Evolutionary conservation across 2,329 filamentous ascomycete genomes (phyloP).

Genomic region (Fusarium sp.): DNA sequence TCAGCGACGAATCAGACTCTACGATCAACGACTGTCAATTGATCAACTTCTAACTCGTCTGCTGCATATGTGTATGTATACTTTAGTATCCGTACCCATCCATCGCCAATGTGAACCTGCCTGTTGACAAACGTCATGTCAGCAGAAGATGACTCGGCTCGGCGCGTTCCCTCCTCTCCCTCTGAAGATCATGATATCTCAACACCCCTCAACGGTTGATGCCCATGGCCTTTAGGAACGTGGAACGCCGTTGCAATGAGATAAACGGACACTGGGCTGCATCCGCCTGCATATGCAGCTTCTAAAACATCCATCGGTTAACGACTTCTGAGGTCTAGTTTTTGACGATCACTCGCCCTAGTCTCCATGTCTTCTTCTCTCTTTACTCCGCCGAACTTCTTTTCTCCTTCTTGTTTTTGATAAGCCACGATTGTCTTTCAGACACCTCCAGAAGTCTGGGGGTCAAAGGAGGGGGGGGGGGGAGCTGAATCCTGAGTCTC

Average conservation of each 20-base stretch:
- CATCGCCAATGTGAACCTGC: not conserved
- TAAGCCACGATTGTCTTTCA: constrained; percentile 4
- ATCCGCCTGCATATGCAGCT: constrained; percentile 2
- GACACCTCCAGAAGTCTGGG: not conserved
- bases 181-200: constrained; percentile 15
- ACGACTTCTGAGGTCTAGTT: constrained; percentile 10
- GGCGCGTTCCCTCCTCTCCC: constrained; percentile 22
- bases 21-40: not conserved
- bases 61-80: not conserved
- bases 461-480: no score
- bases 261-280: constrained; percentile 6
- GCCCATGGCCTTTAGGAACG: not conserved
- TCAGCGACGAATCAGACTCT: constrained; percentile 1
- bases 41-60: constrained; percentile 13
- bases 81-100: not conserved
- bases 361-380: constrained; percentile 11
- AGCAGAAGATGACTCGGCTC: constrained; percentile 21
- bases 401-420: constrained; percentile 1
- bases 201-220: constrained; percentile 2
- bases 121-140: not conserved
- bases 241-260: constrained; percentile 18
- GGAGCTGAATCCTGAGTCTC: constrained; percentile 1
- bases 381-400: constrained; percentile 5
- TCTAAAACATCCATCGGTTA: constrained; percentile 1
- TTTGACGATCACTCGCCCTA: constrained; percentile 10